Base-by-base conservation (phyloP, 2,329 filamentous ascomycete genomes). In the Trichoderma koningii region DNA sequence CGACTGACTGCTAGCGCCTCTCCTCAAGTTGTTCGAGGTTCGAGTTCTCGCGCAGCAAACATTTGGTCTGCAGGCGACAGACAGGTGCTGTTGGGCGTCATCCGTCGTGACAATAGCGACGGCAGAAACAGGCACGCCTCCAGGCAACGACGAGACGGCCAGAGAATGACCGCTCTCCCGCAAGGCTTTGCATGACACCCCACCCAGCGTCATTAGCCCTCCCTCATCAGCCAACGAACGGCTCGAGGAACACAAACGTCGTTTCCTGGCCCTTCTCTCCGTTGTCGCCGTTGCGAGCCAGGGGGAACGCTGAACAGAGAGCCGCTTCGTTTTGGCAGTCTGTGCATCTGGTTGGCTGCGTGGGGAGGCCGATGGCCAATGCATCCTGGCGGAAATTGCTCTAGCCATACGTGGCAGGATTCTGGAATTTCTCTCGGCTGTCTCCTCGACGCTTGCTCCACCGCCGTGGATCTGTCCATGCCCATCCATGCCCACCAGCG, bases 371-470 rank as follows among this genome's bases (percentile, higher is more conserved):
- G 69, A 67, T 71, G 69, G 69, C 66, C 68, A 66, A 69, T 71
- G 68, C 71, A 70, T 70, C 66, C 68, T 66, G 68, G 23, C 66
- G 52, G 62, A 66, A 66, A 66, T 66, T 55, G 60, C 51, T 65
- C 74, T 76, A 76, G 61, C 75, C 68, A n/a, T 38, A 38, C 62
- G 56, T 63, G 71, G 75, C 71, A 77, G 71, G 71, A 69, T 78
- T 78, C 76, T 71, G 72, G 76, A 78, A 78, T 70, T 64, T 68
- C 72, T 63, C 59, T 63, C 59, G 59, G 59, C 59, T 55, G 45
- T 45, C 19, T 61, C 59, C 38, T 62, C 48, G 30, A 47, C 51
- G 55, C 57, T 34, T n/a, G 61, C 57, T 42, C 48, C 64, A 55
- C 59, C 19, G 23, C 34, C 64, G 41, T 56, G 45, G 34, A 38